Evolutionary conservation across 2,329 filamentous ascomycete species (phyloP).

Genomic region (Aspergillus hortae): DNA sequence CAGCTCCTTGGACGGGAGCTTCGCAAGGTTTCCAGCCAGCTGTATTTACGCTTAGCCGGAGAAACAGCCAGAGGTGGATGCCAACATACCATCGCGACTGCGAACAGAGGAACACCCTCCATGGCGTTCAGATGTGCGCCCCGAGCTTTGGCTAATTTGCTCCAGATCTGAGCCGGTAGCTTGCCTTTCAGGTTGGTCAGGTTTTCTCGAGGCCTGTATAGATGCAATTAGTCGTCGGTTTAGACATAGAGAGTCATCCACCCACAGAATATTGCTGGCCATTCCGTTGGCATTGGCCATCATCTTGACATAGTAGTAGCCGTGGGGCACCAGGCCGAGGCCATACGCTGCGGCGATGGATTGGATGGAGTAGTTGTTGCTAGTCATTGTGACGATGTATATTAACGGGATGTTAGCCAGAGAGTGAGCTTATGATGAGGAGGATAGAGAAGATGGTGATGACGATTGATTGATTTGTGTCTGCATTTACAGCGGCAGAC

Average conservation of each 20-base stretch:
- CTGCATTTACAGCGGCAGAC: no score
- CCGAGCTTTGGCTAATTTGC: constrained; percentile 23
- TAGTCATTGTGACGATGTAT: constrained; percentile 8
- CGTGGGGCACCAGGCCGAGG: constrained; percentile 27
- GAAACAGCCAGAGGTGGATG: neutral
- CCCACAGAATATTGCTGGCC: constrained; percentile 26
- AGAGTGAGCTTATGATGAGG: neutral
- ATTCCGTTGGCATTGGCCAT: constrained; percentile 28
- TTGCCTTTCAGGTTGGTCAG: constrained; percentile 25
- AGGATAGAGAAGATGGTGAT: no score
- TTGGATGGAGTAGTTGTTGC: constrained; percentile 28
- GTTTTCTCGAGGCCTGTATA: constrained; percentile 29
- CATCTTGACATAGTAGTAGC: constrained; percentile 28
- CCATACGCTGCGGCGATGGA: constrained; percentile 30
- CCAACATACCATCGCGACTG: constrained; percentile 26
- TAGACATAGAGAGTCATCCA: neutral
- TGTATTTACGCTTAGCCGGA: constrained; percentile 1
- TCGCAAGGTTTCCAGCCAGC: constrained; percentile 33
- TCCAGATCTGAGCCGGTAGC: constrained; percentile 20
- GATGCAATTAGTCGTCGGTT: no score
- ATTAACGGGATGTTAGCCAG: neutral
- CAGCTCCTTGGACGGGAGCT: constrained; percentile 27
- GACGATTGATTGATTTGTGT: no score
- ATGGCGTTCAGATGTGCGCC: constrained; percentile 35
- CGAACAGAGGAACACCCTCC: constrained; percentile 33